phyloP scores from a whole-genome alignment of 1,284 basidiomycete genomes.

The Gomphus bonarii region DNA sequence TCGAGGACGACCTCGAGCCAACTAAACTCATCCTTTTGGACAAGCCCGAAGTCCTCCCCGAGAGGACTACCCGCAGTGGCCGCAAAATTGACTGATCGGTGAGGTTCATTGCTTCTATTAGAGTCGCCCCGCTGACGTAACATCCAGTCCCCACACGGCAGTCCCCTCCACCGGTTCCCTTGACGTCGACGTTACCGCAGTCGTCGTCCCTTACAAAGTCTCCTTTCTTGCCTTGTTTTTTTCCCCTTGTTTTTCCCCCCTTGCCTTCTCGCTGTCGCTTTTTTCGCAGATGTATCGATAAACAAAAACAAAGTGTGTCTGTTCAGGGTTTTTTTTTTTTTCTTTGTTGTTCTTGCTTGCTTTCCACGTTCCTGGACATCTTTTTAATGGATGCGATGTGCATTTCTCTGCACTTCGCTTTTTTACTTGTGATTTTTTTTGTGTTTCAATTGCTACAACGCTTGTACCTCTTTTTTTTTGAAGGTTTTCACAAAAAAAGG shows the following conservation, averaged over 20 bases:
- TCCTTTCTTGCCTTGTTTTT: neutral
- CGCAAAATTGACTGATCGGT: slow-evolving; percentile 4
- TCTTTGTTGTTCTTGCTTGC: neutral
- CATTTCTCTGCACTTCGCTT: no score
- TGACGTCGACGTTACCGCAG: neutral
- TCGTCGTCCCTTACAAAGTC: neutral
- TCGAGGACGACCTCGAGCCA: slow-evolving; percentile 8
- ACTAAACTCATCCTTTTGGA: slow-evolving; percentile 8
- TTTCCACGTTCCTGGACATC: neutral
- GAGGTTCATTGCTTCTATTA: neutral
- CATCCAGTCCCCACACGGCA: neutral
- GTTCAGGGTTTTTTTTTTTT: neutral
- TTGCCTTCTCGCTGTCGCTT: neutral
- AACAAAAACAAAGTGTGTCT: neutral
- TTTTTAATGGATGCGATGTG: neutral
- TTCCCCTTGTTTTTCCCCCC: neutral
- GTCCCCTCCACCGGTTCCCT: neutral
- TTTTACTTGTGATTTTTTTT: no score
- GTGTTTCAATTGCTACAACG: no score
- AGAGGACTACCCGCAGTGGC: slow-evolving; percentile 7
- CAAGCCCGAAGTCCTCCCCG: slow-evolving; percentile 7
- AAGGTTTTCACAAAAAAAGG: no score
- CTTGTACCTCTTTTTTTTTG: no score
- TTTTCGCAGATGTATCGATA: neutral
- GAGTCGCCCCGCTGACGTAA: neutral